phyloP scores from a whole-genome alignment of 2,329 filamentous ascomycete species.

The Pezicula carpinea region DNA sequence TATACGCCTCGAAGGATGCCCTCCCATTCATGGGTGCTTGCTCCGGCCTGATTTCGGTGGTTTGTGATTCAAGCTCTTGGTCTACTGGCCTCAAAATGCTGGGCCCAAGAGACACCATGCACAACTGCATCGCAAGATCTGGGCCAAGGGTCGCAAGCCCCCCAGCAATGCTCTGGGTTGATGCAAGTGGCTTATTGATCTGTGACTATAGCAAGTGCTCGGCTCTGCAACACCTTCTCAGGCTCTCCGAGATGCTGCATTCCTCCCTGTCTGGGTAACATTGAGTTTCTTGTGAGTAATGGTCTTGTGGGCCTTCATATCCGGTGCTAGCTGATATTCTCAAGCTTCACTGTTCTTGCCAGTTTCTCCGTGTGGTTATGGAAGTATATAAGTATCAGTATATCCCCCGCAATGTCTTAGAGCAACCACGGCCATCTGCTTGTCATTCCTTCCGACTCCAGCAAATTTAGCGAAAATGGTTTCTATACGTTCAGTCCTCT shows the following conservation, averaged over 20 bases:
- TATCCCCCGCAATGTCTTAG: neutral
- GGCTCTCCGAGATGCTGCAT: too few relatives aligned
- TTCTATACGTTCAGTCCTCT: neutral
- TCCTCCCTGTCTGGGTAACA: too few relatives aligned
- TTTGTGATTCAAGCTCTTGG: neutral
- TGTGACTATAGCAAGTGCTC: too few relatives aligned
- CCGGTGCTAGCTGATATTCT: neutral
- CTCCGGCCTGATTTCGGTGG: conserved; percentile 1
- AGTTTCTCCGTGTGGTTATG: neutral
- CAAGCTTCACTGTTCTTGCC: neutral
- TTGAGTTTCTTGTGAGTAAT: too few relatives aligned
- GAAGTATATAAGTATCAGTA: neutral
- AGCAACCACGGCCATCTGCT: neutral
- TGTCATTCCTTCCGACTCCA: neutral
- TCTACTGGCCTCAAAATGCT: neutral
- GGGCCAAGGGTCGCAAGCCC: too few relatives aligned
- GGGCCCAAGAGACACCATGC: neutral
- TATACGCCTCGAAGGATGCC: neutral
- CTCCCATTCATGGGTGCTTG: neutral
- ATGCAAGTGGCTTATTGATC: too few relatives aligned
- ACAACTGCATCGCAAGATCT: too few relatives aligned
- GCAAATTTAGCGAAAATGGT: neutral
- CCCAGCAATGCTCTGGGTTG: too few relatives aligned
- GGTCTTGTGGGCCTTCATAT: neutral
- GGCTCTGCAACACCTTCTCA: too few relatives aligned